phyloP scores from a whole-genome alignment of 2,329 filamentous ascomycete species.

The Phaeosphaeria sp. region DNA sequence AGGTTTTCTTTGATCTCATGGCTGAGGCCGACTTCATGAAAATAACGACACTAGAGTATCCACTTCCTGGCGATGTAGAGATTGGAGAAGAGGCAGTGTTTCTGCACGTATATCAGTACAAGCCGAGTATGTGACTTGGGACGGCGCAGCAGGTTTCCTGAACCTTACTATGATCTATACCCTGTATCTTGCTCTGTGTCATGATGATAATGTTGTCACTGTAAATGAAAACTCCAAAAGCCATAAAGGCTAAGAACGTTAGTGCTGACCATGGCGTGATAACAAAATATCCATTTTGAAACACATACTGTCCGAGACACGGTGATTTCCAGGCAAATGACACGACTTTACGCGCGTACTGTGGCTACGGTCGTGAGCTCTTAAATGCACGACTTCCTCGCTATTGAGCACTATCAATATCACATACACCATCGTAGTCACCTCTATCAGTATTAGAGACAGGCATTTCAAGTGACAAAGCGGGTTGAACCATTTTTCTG shows the following conservation, averaged over 20 bases:
- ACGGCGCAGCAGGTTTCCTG: not conserved
- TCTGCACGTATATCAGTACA: constrained; percentile 27
- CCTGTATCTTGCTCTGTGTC: not conserved
- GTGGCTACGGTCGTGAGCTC: not conserved
- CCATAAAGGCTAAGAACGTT: not conserved
- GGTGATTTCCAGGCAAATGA: not conserved
- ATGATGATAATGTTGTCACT: not conserved
- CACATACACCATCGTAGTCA: not conserved
- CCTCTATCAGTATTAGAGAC: not conserved
- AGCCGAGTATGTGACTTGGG: not conserved
- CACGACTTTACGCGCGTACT: not conserved
- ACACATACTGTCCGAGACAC: not conserved
- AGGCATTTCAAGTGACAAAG: not conserved
- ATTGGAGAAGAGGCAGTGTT: constrained; percentile 33
- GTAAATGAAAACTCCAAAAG: not conserved
- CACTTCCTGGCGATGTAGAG: constrained; percentile 36
- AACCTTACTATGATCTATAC: too few relatives aligned
- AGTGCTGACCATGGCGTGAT: not conserved
- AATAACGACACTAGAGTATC: constrained; percentile 15
- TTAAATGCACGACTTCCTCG: not conserved
- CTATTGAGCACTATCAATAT: not conserved
- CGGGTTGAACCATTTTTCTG: not conserved
- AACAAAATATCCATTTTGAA: not conserved
- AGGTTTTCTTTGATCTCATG: constrained; percentile 68
- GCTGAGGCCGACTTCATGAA: constrained; percentile 32